phyloP scores from a whole-genome alignment of 192 early-diverging fungal genomes.

The Lunasporangiospora selenospora region DNA sequence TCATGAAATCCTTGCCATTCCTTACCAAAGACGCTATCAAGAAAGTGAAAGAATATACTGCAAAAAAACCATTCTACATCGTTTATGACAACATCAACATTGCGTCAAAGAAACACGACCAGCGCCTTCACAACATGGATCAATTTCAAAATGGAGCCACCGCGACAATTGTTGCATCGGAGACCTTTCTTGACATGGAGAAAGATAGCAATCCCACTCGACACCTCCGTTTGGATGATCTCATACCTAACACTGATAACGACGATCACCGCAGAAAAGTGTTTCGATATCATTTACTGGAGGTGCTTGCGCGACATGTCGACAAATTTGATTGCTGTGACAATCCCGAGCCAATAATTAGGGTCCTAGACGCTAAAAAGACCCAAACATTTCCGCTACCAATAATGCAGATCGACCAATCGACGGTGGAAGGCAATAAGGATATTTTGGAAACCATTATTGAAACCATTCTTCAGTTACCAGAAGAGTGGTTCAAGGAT shows the following conservation, averaged over 20 bases:
- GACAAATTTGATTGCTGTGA: neutral
- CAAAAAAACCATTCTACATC: too few species aligned
- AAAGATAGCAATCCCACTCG: neutral
- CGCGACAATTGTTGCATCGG: neutral
- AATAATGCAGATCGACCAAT: slow-evolving; percentile 21
- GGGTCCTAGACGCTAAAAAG: neutral
- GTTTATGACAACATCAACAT: slow-evolving; percentile 17
- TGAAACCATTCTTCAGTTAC: neutral
- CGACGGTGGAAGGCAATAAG: slow-evolving; percentile 8
- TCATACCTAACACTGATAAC: neutral
- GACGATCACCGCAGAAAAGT: neutral
- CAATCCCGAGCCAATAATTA: neutral
- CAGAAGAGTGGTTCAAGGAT: neutral
- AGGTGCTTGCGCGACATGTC: neutral
- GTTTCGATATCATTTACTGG: neutral
- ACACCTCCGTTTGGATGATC: neutral
- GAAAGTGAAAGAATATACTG: too few species aligned
- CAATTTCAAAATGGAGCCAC: slow-evolving; percentile 2
- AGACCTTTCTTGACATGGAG: neutral
- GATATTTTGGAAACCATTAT: slow-evolving; percentile 5
- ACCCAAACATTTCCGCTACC: slow-evolving; percentile 16
- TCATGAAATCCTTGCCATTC: too few species aligned
- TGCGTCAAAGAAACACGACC: slow-evolving; percentile 1
- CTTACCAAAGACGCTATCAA: too few species aligned
- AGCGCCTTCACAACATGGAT: slow-evolving; percentile 1